Base-by-base conservation (phyloP, 169 alveolate genomes). In the Eimeria brunetti region DNA sequence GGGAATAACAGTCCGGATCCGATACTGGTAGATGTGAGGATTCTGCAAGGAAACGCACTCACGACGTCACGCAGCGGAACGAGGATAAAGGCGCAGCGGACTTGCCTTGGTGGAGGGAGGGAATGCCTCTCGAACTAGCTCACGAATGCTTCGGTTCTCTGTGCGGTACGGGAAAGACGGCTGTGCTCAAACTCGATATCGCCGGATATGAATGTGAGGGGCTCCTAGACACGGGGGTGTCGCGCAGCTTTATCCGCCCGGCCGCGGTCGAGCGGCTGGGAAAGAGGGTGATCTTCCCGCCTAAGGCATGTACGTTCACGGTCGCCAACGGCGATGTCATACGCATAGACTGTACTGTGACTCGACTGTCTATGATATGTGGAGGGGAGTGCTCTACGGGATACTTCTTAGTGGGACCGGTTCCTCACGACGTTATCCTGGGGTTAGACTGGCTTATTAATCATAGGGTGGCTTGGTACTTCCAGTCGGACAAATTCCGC, bases 321-420 rank as follows among this genome's bases (percentile, higher is more conserved):
- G 51, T 38, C 20, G 85, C 85, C 56, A 75, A 75, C 58, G 85
- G 85, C 5, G 85, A 75, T n/a, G 33, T 16, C 24, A 11, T 75
- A 20, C 51, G 14, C 7, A 73, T 44, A 16, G 30, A 38, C 33
- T 22, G 84, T 36, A 24, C 16, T 2, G 84, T 73, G n/a, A 41
- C 6, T 14, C 84, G 84, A 38, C 30, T 73, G 30, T 1, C 56
- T 73, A 33, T 73, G 56, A 7, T 22, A n/a, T 36, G 84, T 53
- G 84, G 84, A 11, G 56, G 84, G 33, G 30, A 36, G 30, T 36
- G 30, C 7, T 38, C 18, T 4, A 41, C 36, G 51, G 84, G 84
- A 2, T 51, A 73, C 84, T 73, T 73, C 56, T 44, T 73, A 44
- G 84, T 73, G 33, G 84, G 84, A 22, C 84, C 84, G 49, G 30